phyloP scores from a whole-genome alignment of 495 filamentous ascomycete species.

The Aspergillus kassunensis region DNA sequence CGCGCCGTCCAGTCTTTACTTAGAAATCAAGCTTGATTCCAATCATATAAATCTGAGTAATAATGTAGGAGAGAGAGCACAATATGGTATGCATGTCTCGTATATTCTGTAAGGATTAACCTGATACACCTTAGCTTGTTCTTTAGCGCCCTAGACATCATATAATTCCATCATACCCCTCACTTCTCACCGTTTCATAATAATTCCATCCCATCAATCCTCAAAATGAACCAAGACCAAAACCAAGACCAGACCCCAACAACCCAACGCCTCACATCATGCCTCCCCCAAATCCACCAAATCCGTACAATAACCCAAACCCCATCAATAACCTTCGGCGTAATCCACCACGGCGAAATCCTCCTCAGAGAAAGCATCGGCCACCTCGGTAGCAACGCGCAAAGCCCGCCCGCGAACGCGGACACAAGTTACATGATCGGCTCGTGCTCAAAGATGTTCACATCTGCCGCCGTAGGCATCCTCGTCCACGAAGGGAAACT shows the following conservation, averaged over 20 bases:
- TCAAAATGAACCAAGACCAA: too few species aligned
- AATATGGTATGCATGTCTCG: too few species aligned
- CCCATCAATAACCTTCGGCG: conserved; percentile 22
- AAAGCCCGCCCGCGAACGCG: conserved; percentile 9
- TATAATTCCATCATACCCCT: too few species aligned
- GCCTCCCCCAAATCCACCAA: conserved; percentile 10
- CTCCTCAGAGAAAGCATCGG: conserved; percentile 23
- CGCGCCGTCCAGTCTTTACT: too few species aligned
- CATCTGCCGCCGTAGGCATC: conserved; percentile 26
- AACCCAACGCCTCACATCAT: neutral
- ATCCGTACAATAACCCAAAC: conserved; percentile 13
- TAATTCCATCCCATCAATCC: too few species aligned
- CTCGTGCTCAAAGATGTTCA: conserved; percentile 35
- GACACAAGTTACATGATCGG: conserved; percentile 36
- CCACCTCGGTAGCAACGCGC: conserved; percentile 14
- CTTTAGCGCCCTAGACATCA: too few species aligned
- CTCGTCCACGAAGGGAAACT: conserved; percentile 28
- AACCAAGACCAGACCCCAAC: neutral
- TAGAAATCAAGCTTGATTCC: too few species aligned
- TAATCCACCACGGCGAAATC: conserved; percentile 18
- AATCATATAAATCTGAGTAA: too few species aligned
- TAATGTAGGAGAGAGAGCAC: too few species aligned
- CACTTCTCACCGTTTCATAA: too few species aligned
- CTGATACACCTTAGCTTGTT: too few species aligned
- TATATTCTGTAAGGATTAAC: too few species aligned